Evolutionary conservation across 139 green algal genomes (phyloP), one percentile per base, ranked within the genome.

Genomic region (Chlamydomonas schloesseri): DNA sequence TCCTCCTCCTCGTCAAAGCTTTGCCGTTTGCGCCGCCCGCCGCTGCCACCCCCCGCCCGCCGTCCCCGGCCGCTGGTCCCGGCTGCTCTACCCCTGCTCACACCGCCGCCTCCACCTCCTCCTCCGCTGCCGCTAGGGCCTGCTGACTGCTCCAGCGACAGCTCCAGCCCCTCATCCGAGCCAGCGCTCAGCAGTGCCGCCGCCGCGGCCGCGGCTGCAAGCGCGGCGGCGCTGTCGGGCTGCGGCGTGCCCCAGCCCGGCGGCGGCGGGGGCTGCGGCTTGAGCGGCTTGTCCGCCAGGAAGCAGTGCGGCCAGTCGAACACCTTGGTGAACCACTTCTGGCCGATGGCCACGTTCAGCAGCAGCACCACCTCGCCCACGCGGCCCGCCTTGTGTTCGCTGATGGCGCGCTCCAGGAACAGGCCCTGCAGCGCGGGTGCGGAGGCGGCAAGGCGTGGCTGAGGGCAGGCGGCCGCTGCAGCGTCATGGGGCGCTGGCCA

Each of bases 291-390:
- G 23, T 78, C 67, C 33, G 68, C 50, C 53, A 87, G 68, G 68
- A 87, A 87, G 50, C 81, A 87, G 81, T 87, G 81, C 50, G 81
- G 69, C 18, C 50, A 72, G 18, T 80, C 81, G 53, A 80, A 80
- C 26, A 79, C 81, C 81, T 87, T 71, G 69, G 6, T 14, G 26
- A 87, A 87, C 81, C 81, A 87, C 57, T 71, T 71, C 13, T 78
- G 67, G 2, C 81, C 81, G 13, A 79, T 69, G n/a, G 53, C 69
- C 53, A 71, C 81, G 23, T 79, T 78, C 29, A 87, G 81, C 81
- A 87, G 53, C 53, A 87, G 69, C 33, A 87, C 69, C 53, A 87
- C 81, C 69, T 87, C 53, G 31, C 8, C 72, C 26, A 71, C 81
- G 28, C 81, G 81, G 33, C 81, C 81, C 17, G 81, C 55, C 53